These are phyloP conservation scores for Oryza meridionalis DNA, from an alignment of 176 grass and related monocot genomes.

Conservation along the genomic window DNA sequence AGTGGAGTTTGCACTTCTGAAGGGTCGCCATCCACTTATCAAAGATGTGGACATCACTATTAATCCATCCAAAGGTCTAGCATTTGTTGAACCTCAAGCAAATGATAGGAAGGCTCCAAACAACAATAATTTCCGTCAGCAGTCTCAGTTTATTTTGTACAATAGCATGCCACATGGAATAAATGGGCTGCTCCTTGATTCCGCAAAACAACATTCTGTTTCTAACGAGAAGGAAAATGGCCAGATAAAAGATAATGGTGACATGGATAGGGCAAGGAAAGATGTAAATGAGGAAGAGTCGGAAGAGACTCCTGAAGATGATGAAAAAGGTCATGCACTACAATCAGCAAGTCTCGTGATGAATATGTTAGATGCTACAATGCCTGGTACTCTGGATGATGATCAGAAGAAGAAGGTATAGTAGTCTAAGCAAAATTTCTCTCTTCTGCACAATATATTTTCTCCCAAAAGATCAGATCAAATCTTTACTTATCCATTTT, in stretches of 20 bases:
- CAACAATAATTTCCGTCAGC: slow-evolving; percentile 24
- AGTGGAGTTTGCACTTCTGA: slow-evolving; percentile 89
- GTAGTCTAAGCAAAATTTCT: not conserved
- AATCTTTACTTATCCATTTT: not conserved
- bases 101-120: slow-evolving; percentile 40
- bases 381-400: slow-evolving; percentile 79
- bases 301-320: slow-evolving; percentile 49
- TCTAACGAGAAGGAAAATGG: slow-evolving; percentile 48
- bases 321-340: slow-evolving; percentile 69
- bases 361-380: slow-evolving; percentile 94
- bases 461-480: not conserved
- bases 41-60: slow-evolving; percentile 87
- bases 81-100: slow-evolving; percentile 64
- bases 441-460: not conserved
- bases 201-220: slow-evolving; percentile 50
- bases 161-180: slow-evolving; percentile 47
- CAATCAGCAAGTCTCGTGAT: slow-evolving; percentile 80
- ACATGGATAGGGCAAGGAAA: slow-evolving; percentile 22
- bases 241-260: slow-evolving; percentile 38
- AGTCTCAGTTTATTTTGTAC: slow-evolving; percentile 47
- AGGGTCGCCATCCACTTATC: slow-evolving; percentile 95
- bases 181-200: slow-evolving; percentile 66
- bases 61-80: slow-evolving; percentile 78
- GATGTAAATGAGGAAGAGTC: slow-evolving; percentile 42
- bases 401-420: slow-evolving; percentile 83